Evolutionary conservation across 2,329 filamentous ascomycete genomes (phyloP).

Genomic region (Coniella lustricola): DNA sequence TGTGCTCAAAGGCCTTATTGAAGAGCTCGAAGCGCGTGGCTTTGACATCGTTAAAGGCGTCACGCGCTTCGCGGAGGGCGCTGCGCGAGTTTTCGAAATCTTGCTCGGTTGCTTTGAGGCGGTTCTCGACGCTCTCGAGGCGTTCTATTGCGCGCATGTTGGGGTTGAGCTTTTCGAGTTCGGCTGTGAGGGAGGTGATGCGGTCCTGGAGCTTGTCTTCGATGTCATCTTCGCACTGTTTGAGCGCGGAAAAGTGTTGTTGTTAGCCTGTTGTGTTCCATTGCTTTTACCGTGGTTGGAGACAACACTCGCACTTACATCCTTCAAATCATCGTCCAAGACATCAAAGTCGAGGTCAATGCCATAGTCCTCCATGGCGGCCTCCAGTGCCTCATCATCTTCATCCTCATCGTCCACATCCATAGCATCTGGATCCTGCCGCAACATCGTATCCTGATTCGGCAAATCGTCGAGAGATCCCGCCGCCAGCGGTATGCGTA

Average conservation of each 20-base stretch:
- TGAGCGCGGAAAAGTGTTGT: too few relatives aligned
- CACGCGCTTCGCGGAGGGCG: constrained; percentile 65
- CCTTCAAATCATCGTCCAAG: constrained; percentile 75
- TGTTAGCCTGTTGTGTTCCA: constrained; percentile 22
- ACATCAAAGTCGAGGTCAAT: constrained; percentile 82
- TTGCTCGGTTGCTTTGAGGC: constrained; percentile 76
- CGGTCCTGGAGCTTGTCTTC: constrained; percentile 73
- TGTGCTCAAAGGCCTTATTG: constrained; percentile 91
- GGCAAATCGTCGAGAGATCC: constrained; percentile 81
- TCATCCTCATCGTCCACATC: constrained; percentile 74
- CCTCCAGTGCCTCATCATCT: constrained; percentile 50
- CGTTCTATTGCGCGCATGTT: constrained; percentile 96
- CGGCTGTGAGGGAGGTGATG: constrained; percentile 64
- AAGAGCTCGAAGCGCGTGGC: constrained; percentile 81
- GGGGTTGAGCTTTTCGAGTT: constrained; percentile 90
- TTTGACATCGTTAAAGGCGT: constrained; percentile 79
- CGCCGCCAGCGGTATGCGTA: constrained; percentile 70
- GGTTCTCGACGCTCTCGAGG: constrained; percentile 74
- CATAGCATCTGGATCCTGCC: constrained; percentile 81
- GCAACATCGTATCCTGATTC: constrained; percentile 73
- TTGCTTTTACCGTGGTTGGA: neutral
- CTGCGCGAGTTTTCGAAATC: constrained; percentile 83
- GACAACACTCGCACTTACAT: constrained; percentile 43
- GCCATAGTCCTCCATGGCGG: constrained; percentile 78
- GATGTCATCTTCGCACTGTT: constrained; percentile 58